Evolutionary conservation across 139 green algal genomes (phyloP), one percentile per base, ranked within the genome.

Genomic region (Penium margaritaceum): DNA sequence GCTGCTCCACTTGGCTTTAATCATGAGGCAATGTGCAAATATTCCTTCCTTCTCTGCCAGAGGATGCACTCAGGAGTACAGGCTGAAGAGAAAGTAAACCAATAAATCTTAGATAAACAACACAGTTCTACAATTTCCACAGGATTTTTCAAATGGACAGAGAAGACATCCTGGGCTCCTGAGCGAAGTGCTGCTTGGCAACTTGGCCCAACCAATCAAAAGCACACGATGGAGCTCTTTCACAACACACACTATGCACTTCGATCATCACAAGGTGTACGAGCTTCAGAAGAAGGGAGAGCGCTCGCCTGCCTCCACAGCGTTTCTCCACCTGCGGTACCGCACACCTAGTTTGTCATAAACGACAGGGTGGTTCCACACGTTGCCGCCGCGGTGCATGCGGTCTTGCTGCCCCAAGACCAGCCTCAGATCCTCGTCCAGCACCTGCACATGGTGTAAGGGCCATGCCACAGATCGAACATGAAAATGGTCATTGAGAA

Each of bases 321-420:
- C 74, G 79, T 93, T 96, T 35, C 92, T 79, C 93, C 93, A 96
- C n/a, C 91, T 81, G 15, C 94, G 83, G 83, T 97, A 98, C 1
- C 92, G 83, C 61, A 98, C 90, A 0, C 84, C 94, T 32, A 99
- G 84, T 84, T 98, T 98, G 86, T 99, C 94, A 67, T 99, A 99
- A 6, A 85, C 80, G 27, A 97, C 91, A 0, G 94, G 94, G 80
- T 91, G 80, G 34, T 68, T 64, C 94, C 94, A 99, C 3, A 90
- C 91, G 85, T 97, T 86, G 4, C 81, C 89, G 47, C 93, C 93
- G 0, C 82, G 69, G 64, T 85, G 38, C 87, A 99, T 86, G 7
- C 93, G 77, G 75, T 97, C 91, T 83, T 99, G 94, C 86, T 99
- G 94, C 1, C 94, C 94, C 35, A 79, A 33, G 47, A 99, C 94